phyloP scores from a whole-genome alignment of 371 early-diverging fungal genomes.

The Apophysomyces ossiformis region DNA sequence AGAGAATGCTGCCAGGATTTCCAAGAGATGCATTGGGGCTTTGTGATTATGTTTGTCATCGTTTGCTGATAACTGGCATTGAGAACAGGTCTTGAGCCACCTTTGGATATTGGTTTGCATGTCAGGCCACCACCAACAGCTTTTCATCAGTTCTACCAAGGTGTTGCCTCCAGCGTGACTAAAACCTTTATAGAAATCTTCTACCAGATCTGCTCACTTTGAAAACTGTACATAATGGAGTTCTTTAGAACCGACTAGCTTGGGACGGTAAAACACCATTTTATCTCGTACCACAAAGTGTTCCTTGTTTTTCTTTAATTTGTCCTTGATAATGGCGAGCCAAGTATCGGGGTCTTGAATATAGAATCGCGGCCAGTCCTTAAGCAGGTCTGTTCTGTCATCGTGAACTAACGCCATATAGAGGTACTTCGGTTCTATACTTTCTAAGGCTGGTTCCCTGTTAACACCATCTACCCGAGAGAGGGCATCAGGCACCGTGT shows the following conservation, averaged over 20 bases:
- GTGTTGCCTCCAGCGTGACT: conserved; percentile 23
- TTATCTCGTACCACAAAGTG: conserved; percentile 12
- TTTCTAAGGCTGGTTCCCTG: background rate
- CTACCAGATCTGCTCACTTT: conserved; percentile 18
- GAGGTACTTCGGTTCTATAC: conserved; percentile 15
- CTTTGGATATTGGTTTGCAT: conserved; percentile 19
- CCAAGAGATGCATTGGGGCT: conserved; percentile 18
- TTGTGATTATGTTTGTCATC: conserved; percentile 14
- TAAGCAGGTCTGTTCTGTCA: background rate
- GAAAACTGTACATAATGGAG: background rate
- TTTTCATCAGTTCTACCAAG: conserved; percentile 22
- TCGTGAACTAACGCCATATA: background rate
- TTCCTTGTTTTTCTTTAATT: background rate
- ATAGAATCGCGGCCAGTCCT: conserved; percentile 16
- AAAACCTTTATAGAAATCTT: conserved; percentile 22
- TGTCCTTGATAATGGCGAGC: background rate
- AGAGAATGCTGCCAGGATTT: conserved; percentile 17
- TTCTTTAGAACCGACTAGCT: background rate
- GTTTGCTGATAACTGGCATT: conserved; percentile 24
- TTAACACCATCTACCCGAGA: conserved; percentile 19
- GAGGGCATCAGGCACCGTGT: conserved; percentile 30
- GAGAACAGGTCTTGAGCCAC: conserved; percentile 23
- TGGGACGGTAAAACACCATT: background rate
- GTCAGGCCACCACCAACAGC: conserved; percentile 37
- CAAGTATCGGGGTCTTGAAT: background rate